Conservation (phyloP, 768 basidiomycete species). For the Lanmaoa pseudosensibilis region DNA sequence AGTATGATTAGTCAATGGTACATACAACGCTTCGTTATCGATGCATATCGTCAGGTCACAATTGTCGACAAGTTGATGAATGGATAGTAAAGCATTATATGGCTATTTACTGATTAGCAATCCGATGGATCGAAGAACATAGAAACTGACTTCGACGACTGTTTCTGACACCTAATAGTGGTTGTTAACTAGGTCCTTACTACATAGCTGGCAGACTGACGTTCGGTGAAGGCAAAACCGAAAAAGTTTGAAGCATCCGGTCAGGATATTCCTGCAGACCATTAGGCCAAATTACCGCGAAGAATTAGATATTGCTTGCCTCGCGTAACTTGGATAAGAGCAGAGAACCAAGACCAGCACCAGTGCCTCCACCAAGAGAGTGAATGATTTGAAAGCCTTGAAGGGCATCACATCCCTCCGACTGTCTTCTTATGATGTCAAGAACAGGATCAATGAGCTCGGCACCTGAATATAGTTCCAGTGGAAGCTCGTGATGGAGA, state of each 20-base stretch:
- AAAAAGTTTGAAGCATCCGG: slow-evolving; percentile 53
- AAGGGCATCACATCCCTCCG: slow-evolving; percentile 79
- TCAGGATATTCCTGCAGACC: slow-evolving; percentile 54
- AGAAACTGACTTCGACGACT: slow-evolving; percentile 48
- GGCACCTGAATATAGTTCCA: slow-evolving; percentile 54
- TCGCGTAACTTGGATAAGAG: slow-evolving; percentile 81
- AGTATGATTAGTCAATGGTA: neutral
- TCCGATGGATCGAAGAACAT: neutral
- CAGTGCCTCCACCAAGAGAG: slow-evolving; percentile 90
- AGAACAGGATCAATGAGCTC: slow-evolving; percentile 87
- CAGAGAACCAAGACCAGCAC: slow-evolving; percentile 81
- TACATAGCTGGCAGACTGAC: slow-evolving; percentile 28
- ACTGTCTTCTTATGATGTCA: slow-evolving; percentile 76
- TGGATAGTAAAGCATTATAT: slow-evolving; percentile 81
- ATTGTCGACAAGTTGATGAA: slow-evolving; percentile 88
- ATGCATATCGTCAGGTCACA: slow-evolving; percentile 82
- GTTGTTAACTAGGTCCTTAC: slow-evolving; percentile 12
- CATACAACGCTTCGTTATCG: slow-evolving; percentile 85
- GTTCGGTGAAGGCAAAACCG: slow-evolving; percentile 55
- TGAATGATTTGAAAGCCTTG: slow-evolving; percentile 92
- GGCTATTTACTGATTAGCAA: slow-evolving; percentile 44
- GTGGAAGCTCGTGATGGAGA: neutral
- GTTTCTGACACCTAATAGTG: slow-evolving; percentile 43
- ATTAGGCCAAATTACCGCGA: neutral
- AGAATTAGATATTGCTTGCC: slow-evolving; percentile 37